These are phyloP conservation scores for Cephaloascus fragrans DNA, from an alignment of 805 yeast species.

Conservation along the genomic window DNA sequence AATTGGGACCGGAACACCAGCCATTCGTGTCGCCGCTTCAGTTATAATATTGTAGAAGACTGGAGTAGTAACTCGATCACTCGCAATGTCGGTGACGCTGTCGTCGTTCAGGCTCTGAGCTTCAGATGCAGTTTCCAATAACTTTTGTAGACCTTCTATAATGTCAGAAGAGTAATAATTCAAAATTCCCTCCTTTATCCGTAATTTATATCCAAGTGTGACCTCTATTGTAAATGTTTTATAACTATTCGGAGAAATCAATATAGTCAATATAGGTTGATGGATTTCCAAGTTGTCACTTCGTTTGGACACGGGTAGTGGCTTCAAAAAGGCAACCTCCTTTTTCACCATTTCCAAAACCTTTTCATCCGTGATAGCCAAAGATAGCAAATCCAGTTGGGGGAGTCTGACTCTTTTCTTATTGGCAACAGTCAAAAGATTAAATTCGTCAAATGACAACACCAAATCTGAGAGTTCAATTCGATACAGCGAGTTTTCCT, in stretches of 20 bases:
- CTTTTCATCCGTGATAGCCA: not conserved
- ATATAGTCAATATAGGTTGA: not conserved
- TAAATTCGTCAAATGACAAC: not conserved
- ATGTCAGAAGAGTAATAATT: not conserved
- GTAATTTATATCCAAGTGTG: too few relatives aligned
- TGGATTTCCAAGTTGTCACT: not conserved
- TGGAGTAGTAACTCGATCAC: conserved; percentile 18
- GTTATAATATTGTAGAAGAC: conserved; percentile 43
- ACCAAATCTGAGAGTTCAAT: not conserved
- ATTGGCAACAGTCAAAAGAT: not conserved
- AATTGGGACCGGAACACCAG: conserved; percentile 10
- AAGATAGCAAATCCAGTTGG: not conserved
- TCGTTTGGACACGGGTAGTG: not conserved
- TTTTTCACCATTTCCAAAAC: not conserved
- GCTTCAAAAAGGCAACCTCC: not conserved
- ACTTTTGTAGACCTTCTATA: not conserved
- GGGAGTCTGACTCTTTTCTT: not conserved
- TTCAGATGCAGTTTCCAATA: not conserved
- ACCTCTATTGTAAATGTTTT: not conserved
- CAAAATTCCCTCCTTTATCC: not conserved
- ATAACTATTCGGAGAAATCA: not conserved
- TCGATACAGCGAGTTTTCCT: not conserved
- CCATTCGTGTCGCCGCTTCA: conserved; percentile 24
- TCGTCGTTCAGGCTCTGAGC: not conserved
- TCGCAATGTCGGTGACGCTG: not conserved